Evolutionary conservation across 78 protist genomes (phyloP).

Genomic region (Dictyostelium firmibasis): DNA sequence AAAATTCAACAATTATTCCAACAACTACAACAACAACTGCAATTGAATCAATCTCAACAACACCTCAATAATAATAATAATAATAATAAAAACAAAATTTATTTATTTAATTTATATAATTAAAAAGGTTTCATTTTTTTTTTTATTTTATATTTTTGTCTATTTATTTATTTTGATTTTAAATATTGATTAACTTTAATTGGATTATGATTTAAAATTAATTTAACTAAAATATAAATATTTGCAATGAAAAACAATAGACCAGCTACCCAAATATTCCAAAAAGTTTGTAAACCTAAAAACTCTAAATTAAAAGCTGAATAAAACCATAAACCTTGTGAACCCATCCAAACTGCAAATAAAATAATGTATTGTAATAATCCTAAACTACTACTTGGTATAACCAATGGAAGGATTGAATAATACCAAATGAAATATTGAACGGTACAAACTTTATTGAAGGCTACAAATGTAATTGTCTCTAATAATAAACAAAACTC

Average conservation of each 20-base stretch:
- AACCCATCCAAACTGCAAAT: slow-evolving; percentile 64
- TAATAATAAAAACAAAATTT: neutral
- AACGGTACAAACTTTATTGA: slow-evolving; percentile 97
- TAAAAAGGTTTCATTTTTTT: too few species aligned
- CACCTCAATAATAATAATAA: neutral
- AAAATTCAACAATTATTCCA: neutral
- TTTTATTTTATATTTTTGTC: neutral
- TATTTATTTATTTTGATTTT: slow-evolving; percentile 11
- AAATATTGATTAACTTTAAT: neutral
- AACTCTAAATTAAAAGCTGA: slow-evolving; percentile 89
- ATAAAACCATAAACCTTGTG: slow-evolving; percentile 87
- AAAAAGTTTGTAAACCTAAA: slow-evolving; percentile 80
- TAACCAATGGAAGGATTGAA: slow-evolving; percentile 87
- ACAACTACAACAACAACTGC: neutral
- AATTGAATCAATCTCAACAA: neutral
- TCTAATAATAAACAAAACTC: slow-evolving; percentile 68
- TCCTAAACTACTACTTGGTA: slow-evolving; percentile 60
- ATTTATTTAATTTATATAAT: neutral
- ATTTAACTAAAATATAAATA: slow-evolving; percentile 57
- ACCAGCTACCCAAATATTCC: slow-evolving; percentile 83
- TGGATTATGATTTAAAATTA: slow-evolving; percentile 71
- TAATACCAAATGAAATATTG: slow-evolving; percentile 97
- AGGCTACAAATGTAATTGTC: slow-evolving; percentile 93
- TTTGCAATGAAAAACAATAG: slow-evolving; percentile 81
- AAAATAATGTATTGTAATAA: neutral